Conservation (phyloP, 805 yeast species). For the Dipodascopsis tothii region DNA sequence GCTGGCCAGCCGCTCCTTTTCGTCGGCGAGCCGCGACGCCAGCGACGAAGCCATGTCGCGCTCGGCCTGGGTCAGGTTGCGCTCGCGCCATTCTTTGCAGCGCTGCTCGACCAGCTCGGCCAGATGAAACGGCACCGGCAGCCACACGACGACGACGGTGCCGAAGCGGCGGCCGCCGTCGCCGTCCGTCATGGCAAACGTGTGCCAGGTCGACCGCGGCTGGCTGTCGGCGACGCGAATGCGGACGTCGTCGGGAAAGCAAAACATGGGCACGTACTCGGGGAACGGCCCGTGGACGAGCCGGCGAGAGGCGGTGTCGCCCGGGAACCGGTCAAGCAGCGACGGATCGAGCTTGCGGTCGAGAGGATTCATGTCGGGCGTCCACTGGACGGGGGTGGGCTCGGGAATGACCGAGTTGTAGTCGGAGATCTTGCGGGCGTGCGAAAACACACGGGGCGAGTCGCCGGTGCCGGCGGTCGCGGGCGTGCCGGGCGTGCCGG, state of each 20-base stretch:
- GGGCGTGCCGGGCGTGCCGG: too few species aligned
- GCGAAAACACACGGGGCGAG: background rate
- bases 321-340: slow-evolving; percentile 15
- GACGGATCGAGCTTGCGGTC: slow-evolving; percentile 18
- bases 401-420: slow-evolving; percentile 18
- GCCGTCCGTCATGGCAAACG: slow-evolving; percentile 21
- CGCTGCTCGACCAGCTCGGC: slow-evolving; percentile 9
- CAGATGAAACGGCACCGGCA: slow-evolving; percentile 9
- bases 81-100: slow-evolving; percentile 13
- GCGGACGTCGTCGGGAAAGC: slow-evolving; percentile 20
- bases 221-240: slow-evolving; percentile 10
- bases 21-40: slow-evolving; percentile 4
- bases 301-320: slow-evolving; percentile 2
- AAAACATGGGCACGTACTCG: slow-evolving; percentile 23
- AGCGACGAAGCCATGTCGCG: slow-evolving; percentile 16
- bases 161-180: slow-evolving; percentile 15
- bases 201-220: slow-evolving; percentile 19
- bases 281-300: slow-evolving; percentile 11
- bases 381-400: slow-evolving; percentile 13
- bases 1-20: slow-evolving; percentile 4
- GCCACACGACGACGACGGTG: slow-evolving; percentile 17
- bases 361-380: slow-evolving; percentile 18
- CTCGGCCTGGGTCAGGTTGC: slow-evolving; percentile 10
- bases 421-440: slow-evolving; percentile 16
- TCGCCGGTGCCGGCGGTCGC: background rate